These are phyloP conservation scores for Naganishia sp. DNA, from an alignment of 1,284 basidiomycete genomes.

Conservation along the genomic window DNA sequence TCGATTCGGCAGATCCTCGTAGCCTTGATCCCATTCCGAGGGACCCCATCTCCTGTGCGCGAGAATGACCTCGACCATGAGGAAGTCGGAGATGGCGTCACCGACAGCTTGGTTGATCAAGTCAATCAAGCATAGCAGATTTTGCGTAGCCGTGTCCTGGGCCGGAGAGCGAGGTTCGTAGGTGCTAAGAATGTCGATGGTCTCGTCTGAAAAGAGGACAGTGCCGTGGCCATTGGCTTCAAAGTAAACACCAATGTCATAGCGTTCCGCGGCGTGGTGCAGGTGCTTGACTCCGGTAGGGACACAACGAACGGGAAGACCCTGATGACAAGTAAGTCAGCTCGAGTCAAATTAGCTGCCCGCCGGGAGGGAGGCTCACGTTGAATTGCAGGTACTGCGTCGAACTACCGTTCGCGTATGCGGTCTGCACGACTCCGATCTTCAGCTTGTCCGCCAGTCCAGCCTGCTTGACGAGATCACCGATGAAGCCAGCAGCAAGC, in stretches of 20 bases:
- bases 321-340: slow-evolving; percentile 55
- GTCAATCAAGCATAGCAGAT: slow-evolving; percentile 73
- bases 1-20: slow-evolving; percentile 91
- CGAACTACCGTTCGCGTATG: slow-evolving; percentile 96
- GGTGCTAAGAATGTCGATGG: slow-evolving; percentile 63
- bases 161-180: slow-evolving; percentile 76
- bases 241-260: slow-evolving; percentile 95
- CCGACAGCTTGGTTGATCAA: slow-evolving; percentile 99
- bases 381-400: slow-evolving; percentile 80
- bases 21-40: slow-evolving; percentile 88
- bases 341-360: slow-evolving; percentile 9
- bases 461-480: slow-evolving; percentile 81
- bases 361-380: slow-evolving; percentile 59
- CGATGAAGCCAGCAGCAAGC: slow-evolving; percentile 88
- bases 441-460: slow-evolving; percentile 66
- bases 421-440: slow-evolving; percentile 96
- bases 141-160: slow-evolving; percentile 72
- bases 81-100: slow-evolving; percentile 93
- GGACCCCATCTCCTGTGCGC: slow-evolving; percentile 82
- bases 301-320: slow-evolving; percentile 91
- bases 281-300: slow-evolving; percentile 97
- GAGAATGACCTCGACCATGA: slow-evolving; percentile 91
- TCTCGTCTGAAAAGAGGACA: slow-evolving; percentile 82
- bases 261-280: slow-evolving; percentile 94
- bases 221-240: slow-evolving; percentile 99